A percentile compares a stretch with the other conserved stretches of the same genome.
Conservation (phyloP, 2,329 filamentous ascomycete species). For the Apiospora aurea region DNA sequence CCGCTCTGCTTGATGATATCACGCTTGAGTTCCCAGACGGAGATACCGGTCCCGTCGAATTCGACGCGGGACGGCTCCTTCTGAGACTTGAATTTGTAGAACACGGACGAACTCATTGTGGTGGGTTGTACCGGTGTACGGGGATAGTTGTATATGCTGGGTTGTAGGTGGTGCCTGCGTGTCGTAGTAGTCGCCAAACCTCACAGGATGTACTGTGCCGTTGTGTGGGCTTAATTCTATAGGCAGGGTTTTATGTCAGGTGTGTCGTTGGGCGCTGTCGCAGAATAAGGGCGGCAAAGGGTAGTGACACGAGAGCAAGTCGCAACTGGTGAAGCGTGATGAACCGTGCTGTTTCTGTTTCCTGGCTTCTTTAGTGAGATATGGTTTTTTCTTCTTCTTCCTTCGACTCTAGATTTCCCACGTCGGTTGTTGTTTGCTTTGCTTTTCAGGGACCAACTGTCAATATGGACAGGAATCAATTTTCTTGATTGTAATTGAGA, state of each 20-base stretch:
- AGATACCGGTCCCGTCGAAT: conserved; percentile 97
- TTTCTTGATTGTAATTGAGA: conserved; percentile 44
- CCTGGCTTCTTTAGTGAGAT: conserved; percentile 27
- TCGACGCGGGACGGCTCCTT: conserved; percentile 94
- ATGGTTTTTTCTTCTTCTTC: conserved; percentile 30
- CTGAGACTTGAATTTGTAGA: conserved; percentile 99
- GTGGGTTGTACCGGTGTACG: conserved; percentile 29
- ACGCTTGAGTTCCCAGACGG: conserved; percentile 97
- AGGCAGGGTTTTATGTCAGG: conserved; percentile 14
- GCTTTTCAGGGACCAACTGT: conserved; percentile 40
- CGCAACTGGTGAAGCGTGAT: conserved; percentile 2
- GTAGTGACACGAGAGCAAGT: not conserved
- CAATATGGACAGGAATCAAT: conserved; percentile 45
- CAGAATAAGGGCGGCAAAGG: not conserved
- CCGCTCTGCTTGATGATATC: conserved; percentile 96
- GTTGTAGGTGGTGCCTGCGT: not conserved
- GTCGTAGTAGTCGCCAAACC: conserved; percentile 8
- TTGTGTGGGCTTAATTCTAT: conserved; percentile 10
- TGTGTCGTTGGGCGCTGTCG: not conserved
- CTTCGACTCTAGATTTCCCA: conserved; percentile 25
- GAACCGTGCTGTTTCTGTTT: conserved; percentile 28
- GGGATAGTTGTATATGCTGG: not conserved
- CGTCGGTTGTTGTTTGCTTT: conserved; percentile 25
- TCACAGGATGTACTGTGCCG: conserved; percentile 1
- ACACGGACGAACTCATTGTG: conserved; percentile 94